Evolutionary conservation across 139 green algal species (phyloP), one percentile per base, ranked within the genome.

Genomic region (Bryopsis sp.): DNA sequence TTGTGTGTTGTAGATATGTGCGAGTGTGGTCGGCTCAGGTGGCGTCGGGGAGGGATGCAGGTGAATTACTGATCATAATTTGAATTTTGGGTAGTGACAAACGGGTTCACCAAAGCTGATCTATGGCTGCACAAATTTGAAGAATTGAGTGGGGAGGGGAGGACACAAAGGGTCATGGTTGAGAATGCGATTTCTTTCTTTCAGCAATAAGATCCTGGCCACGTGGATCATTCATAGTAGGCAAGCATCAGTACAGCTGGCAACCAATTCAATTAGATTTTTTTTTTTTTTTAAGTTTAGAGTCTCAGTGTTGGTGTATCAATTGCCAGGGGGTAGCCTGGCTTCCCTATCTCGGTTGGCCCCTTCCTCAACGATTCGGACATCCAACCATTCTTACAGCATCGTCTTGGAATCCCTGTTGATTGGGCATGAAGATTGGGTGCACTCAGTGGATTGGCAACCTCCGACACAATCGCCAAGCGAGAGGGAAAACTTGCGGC

Each of bases 351-450:
- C 48, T 46, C 66, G n/a, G 7, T 33, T 72, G 47, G 66, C 34
- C 4, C 48, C 66, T 15, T 69, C 29, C 11, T 34, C 39, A n/a
- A 47, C 6, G 3, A 66, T 72, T n/a, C 11, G 38, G 6, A 15
- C 33, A 69, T 35, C n/a, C 6, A 29, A 38, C 26, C 22, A 15
- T 46, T 72, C 62, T 19, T 90, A 79, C 47, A 77, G 48, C 1
- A 80, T 76, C 4, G 73, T 58, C 1, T 64, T 95, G 35, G 89
- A 98, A 72, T 82, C 87, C 0, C 72, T 98, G 39, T 78, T 96
- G 0, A 75, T 92, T 1, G 90, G 89, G 0, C 93, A 99, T 62
- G 93, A 98, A 73, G 93, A 99, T 73, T 99, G 92, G 92, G 87
- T 97, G 50, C 81, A 93, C 72, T 79, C 71, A 0, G 84, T 95